Base-by-base conservation (phyloP, 2,329 filamentous ascomycete species). In the Mariannaea sp. region DNA sequence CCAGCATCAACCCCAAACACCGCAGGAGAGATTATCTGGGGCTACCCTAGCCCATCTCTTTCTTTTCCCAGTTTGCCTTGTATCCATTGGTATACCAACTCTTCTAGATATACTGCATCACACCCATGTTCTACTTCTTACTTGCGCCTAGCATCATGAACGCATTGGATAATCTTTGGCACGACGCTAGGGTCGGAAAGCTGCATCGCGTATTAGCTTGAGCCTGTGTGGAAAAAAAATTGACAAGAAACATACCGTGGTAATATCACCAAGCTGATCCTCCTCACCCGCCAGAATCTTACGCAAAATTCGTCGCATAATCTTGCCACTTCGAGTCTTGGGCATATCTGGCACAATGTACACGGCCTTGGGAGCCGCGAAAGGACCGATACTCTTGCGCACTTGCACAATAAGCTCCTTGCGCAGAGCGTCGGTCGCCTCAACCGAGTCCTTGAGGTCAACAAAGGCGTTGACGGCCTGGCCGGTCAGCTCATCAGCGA, bases 391-490 rank as follows among this genome's bases (percentile, higher is more conserved):
- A 62, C 90, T 95, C 82, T 95, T 96, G 70, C 94, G 89, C 61
- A 97, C 94, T 75, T 97, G 94, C 73, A 95, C 81, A 65, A 96
- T 85, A 59, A 97, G 84, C 70, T 97, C 94, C 77, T 97, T 97
- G 75, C 90, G 89, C 49, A 96, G 84, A 65, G 89, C 85, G 49
- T 96, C 92, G 50, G 74, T 86, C 46, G 82, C 74, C 67, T 93
- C 90, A 70, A 85, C 86, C 60, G 86, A 87, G 56, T 94, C 89
- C 77, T 97, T 97, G 72, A 99, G 83, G 33, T 92, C 81, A 33
- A 99, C 93, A 66, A 99, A 99, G 13, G 94, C 94, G 69, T 96
- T 96, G 74, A 99, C 93, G 1, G 94, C 91, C 78, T 99, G 94
- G 60, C 94, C 94, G 3, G 93, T 97, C 53, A 99, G 83, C 75